phyloP scores from a whole-genome alignment of 192 early-diverging fungal species.

The Piromyces finnis region DNA sequence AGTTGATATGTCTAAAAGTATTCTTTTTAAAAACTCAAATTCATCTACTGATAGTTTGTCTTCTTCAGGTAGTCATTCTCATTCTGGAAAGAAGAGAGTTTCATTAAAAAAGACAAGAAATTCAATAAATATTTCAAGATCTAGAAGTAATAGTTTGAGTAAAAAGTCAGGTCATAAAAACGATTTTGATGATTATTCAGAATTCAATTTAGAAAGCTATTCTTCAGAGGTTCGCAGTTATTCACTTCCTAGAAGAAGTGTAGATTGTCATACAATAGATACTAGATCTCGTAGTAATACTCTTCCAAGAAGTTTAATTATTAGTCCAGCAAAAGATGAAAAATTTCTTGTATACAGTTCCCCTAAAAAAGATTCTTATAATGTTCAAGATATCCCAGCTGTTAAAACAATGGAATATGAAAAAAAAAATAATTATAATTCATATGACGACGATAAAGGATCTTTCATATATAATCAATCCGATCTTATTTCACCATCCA shows the following conservation, averaged over 20 bases:
- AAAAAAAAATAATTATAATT: neutral
- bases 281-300: neutral
- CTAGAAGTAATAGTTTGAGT: neutral
- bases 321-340: neutral
- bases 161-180: neutral
- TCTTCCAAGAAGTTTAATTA: neutral
- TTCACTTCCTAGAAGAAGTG: neutral
- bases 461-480: neutral
- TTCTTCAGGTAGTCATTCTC: neutral
- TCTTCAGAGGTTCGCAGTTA: neutral
- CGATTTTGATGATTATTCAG: neutral
- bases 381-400: neutral
- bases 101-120: neutral
- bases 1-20: neutral
- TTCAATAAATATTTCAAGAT: neutral
- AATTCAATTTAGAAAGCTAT: neutral
- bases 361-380: neutral
- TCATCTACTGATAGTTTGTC: neutral
- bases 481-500: neutral
- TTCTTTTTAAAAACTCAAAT: neutral
- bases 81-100: neutral
- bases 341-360: neutral
- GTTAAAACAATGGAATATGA: neutral
- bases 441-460: neutral
- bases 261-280: neutral